A percentile compares a stretch with the other conserved stretches of the same genome.
Evolutionary conservation across 2,329 filamentous ascomycete species (phyloP).

Genomic region (Trichoderma harzianum): DNA sequence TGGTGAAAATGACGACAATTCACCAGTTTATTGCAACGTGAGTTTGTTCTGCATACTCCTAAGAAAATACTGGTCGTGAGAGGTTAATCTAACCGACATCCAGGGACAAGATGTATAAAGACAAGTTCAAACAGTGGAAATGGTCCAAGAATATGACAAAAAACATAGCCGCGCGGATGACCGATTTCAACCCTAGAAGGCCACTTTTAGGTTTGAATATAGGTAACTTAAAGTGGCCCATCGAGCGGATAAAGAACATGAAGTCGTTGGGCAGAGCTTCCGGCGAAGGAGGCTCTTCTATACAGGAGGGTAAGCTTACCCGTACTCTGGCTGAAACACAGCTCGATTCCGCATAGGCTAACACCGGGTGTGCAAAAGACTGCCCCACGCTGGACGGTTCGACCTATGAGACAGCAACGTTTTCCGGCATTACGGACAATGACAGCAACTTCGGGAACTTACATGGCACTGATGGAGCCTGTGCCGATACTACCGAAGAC

Average conservation of each 20-base stretch:
- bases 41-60: too few relatives aligned
- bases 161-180: too few relatives aligned
- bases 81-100: not conserved
- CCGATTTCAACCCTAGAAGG: too few relatives aligned
- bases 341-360: too few relatives aligned
- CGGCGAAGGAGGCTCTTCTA: not conserved
- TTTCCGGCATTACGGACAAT: too few relatives aligned
- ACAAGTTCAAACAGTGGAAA: not conserved
- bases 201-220: too few relatives aligned
- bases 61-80: too few relatives aligned
- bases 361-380: not conserved
- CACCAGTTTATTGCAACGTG: too few relatives aligned
- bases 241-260: not conserved
- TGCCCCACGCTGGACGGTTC: not conserved
- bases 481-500: not conserved
- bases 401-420: not conserved
- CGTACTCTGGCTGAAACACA: too few relatives aligned
- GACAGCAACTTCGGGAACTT: too few relatives aligned
- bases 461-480: not conserved
- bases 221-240: not conserved
- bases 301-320: not conserved
- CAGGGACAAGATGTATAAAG: not conserved
- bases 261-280: rapidly evolving
- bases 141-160: not conserved
- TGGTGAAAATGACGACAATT: too few relatives aligned